Percentiles rank a stretch among this genome's conserved stretches.
Conservation (phyloP, 495 filamentous ascomycete species). For the Viridothelium virens region DNA sequence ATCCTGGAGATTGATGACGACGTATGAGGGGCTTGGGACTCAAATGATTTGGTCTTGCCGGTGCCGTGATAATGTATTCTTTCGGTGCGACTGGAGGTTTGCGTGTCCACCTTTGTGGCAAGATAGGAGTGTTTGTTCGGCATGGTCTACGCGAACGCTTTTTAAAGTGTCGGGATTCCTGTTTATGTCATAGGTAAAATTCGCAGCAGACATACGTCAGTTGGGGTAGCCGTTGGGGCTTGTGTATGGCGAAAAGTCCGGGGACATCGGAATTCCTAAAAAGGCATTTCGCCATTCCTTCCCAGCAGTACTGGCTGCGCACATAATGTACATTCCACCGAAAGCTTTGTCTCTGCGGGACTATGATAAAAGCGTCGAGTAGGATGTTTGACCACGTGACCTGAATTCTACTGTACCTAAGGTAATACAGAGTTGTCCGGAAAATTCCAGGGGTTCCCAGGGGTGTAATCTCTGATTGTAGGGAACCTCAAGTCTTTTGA, state of each 20-base stretch:
- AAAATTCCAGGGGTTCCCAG: too few relatives aligned
- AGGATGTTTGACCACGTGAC: neutral
- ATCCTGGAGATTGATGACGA: conserved; percentile 5
- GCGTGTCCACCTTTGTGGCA: conserved; percentile 17
- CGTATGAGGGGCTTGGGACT: conserved; percentile 12
- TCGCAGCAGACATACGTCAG: neutral
- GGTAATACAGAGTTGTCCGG: too few relatives aligned
- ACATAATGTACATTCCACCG: too few relatives aligned
- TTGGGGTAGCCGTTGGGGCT: neutral
- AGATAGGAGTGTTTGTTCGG: conserved; percentile 13
- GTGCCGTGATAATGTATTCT: conserved; percentile 13
- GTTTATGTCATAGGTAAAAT: conserved; percentile 4
- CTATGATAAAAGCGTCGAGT: neutral
- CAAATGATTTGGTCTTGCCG: conserved; percentile 12
- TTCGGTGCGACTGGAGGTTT: conserved; percentile 15
- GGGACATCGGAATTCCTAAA: conserved; percentile 1
- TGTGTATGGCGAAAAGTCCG: neutral
- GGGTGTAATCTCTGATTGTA: too few relatives aligned
- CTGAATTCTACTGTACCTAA: too few relatives aligned
- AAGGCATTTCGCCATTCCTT: neutral
- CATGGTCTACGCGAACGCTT: neutral
- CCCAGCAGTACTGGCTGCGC: too few relatives aligned
- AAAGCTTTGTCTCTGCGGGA: too few relatives aligned
- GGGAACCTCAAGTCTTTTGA: too few relatives aligned
- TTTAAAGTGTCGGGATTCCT: neutral